Conservation (phyloP, 176 grass and related monocot species). For the Oryza rufipogon region DNA sequence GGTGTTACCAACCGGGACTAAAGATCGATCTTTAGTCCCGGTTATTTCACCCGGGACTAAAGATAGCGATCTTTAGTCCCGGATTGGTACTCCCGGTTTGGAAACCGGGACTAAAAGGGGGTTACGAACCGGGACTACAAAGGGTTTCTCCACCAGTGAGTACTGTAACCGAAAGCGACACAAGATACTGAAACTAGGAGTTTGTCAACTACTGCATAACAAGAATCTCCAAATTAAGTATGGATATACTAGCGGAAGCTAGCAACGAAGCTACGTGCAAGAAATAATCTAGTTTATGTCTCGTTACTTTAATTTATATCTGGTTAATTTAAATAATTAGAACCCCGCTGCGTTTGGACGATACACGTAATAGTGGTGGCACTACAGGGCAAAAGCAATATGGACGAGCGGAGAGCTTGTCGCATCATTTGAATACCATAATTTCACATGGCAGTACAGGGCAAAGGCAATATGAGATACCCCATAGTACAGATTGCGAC, state of each 20-base stretch:
- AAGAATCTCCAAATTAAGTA: background rate
- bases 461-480: background rate
- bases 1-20: too few relatives aligned
- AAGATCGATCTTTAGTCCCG: too few relatives aligned
- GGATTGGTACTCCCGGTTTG: too few relatives aligned
- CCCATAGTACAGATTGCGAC: background rate
- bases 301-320: background rate
- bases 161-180: background rate
- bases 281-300: conserved; percentile 1
- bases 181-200: background rate
- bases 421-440: background rate
- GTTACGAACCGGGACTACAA: too few relatives aligned
- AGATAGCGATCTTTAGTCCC: too few relatives aligned
- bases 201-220: background rate
- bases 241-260: background rate
- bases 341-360: background rate
- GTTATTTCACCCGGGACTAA: too few relatives aligned
- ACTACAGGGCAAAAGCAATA: background rate
- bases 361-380: background rate
- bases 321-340: background rate
- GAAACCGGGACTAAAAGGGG: too few relatives aligned
- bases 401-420: background rate
- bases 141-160: too few relatives aligned
- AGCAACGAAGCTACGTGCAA: background rate
- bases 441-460: conserved; percentile 24